A percentile compares a stretch with the other conserved stretches of the same genome.
Evolutionary conservation across 2,329 filamentous ascomycete species (phyloP).

Genomic region (Plenodomus lindquistii): DNA sequence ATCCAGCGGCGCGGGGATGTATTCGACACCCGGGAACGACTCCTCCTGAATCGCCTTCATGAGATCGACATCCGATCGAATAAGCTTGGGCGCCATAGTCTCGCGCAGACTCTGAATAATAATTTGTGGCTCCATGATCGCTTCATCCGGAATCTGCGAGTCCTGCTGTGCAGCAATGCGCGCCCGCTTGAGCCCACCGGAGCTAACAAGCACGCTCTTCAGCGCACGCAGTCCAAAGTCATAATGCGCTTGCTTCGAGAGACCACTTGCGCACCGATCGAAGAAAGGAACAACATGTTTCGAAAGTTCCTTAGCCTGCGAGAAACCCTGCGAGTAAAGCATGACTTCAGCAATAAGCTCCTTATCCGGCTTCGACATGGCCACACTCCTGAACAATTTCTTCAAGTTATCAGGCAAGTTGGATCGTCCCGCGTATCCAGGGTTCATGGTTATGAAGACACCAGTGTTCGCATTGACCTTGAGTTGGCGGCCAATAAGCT

Average conservation of each 20-base stretch:
- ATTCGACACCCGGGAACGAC: constrained; percentile 91
- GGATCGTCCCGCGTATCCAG: constrained; percentile 95
- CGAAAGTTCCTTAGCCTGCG: constrained; percentile 88
- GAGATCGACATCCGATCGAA: constrained; percentile 85
- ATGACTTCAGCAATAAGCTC: constrained; percentile 99
- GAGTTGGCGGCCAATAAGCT: constrained; percentile 88
- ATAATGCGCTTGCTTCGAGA: constrained; percentile 98
- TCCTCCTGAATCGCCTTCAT: constrained; percentile 82
- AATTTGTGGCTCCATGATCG: constrained; percentile 89
- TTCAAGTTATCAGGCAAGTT: constrained; percentile 99
- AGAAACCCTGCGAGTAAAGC: constrained; percentile 99
- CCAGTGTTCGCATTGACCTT: constrained; percentile 91
- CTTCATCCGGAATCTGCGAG: constrained; percentile 65
- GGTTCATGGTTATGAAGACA: constrained; percentile 99
- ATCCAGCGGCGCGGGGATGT: constrained; percentile 84
- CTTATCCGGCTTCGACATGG: constrained; percentile 99
- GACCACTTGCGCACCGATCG: constrained; percentile 76
- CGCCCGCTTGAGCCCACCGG: constrained; percentile 89
- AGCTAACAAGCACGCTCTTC: constrained; percentile 98
- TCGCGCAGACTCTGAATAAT: constrained; percentile 98
- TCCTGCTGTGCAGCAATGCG: constrained; percentile 63
- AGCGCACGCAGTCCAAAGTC: constrained; percentile 97
- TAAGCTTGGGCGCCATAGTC: constrained; percentile 96
- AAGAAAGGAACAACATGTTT: constrained; percentile 99
- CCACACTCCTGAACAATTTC: constrained; percentile 98